Base-by-base conservation (phyloP, 2,329 filamentous ascomycete genomes). In the Fusarium sp. region DNA sequence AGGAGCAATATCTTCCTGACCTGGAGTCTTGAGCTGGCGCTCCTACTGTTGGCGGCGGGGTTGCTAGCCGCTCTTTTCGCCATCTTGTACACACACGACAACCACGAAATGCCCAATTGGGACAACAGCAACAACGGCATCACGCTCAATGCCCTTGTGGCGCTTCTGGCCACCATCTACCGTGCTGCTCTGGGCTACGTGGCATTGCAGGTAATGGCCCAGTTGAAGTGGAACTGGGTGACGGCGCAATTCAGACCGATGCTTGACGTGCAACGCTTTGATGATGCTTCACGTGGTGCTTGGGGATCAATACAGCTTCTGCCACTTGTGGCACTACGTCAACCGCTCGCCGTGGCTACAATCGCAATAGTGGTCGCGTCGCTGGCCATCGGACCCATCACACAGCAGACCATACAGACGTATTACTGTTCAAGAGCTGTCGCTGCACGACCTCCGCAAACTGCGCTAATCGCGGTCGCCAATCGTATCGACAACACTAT, bases 371-470 rank as follows among this genome's bases (percentile, higher is more conserved):
- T 48, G 8, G 37, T 65, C 18, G 37, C 40, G 37, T 61, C 62
- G 9, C 39, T 65, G n/a, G 57, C 43, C 23, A 52, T 65, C 23
- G 46, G 62, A 11, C 57, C 62, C 31, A 52, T 61, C 34, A 51
- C 47, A 6, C 56, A 65, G 37, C 62, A 65, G 44, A 53, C 57
- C 4, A 64, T 60, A 12, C 61, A 60, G 30, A 65, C 48, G n/a
- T 61, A 65, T 18, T 47, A 52, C 28, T 65, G 56, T 10, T 37
- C 8, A 7, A 51, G 39, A 8, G 23, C 34, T 11, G 46, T 48
- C 6, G 28, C 30, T 11, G 46, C 28, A 18, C n/a, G n/a, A n/a
- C n/a, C n/a, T n/a, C n/a, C n/a, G n/a, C 46, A 30, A 11, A n/a
- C 46, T 31, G 46, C 46, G 30, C 28, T 28, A 11, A 48, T 48